These are phyloP conservation scores for Apostasia ramifera DNA, from an alignment of 106 monocot genomes.

Conservation along the genomic window DNA sequence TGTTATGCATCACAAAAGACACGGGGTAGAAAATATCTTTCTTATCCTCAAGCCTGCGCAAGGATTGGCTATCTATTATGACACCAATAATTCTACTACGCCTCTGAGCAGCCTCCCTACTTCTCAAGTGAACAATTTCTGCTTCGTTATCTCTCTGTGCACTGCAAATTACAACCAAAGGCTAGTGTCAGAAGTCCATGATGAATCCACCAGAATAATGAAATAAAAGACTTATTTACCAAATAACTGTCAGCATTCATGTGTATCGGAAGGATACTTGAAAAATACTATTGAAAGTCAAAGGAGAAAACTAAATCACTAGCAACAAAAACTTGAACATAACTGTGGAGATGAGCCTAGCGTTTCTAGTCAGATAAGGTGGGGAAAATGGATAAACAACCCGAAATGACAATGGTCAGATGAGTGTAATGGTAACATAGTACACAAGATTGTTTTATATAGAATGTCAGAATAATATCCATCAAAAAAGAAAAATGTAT, in stretches of 20 bases:
- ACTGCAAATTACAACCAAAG: constrained; percentile 27
- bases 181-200: not conserved
- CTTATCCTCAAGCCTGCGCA: constrained; percentile 57
- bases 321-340: too few relatives aligned
- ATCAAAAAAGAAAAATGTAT: too few relatives aligned
- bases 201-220: not conserved
- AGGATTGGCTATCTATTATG: constrained; percentile 40
- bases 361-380: too few relatives aligned
- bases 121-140: constrained; percentile 25
- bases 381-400: too few relatives aligned
- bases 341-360: too few relatives aligned
- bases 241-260: too few relatives aligned
- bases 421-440: too few relatives aligned
- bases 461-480: too few relatives aligned
- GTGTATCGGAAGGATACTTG: too few relatives aligned
- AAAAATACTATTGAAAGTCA: too few relatives aligned
- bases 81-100: constrained; percentile 62
- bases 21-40: constrained; percentile 77
- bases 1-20: constrained; percentile 76
- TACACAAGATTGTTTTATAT: too few relatives aligned
- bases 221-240: not conserved
- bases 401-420: too few relatives aligned
- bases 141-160: constrained; percentile 21
- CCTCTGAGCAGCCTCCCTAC: constrained; percentile 27
- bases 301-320: not conserved